Conservation (phyloP, 768 basidiomycete species). For the Mycena venus region DNA sequence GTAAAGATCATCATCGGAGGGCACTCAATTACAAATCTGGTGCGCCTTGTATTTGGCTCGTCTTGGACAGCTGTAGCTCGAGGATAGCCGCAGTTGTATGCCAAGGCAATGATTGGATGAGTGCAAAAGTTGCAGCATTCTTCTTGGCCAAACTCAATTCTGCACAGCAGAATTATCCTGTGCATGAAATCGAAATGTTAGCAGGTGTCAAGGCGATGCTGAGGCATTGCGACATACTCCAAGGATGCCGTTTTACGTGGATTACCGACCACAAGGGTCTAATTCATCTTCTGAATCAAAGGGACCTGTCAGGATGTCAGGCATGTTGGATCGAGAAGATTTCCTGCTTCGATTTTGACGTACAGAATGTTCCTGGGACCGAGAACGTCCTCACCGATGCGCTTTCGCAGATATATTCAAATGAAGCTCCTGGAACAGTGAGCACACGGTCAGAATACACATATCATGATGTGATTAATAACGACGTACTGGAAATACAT, state of each 20-base stretch:
- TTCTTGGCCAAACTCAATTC: background rate
- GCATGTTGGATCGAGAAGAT: no score
- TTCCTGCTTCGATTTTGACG: background rate
- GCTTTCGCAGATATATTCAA: background rate
- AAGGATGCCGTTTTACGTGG: background rate
- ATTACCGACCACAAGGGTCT: background rate
- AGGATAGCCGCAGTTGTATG: background rate
- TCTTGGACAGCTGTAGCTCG: no score
- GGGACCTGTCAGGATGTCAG: no score
- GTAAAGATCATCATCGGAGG: constrained; percentile 35
- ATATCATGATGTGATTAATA: background rate
- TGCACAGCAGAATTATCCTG: background rate
- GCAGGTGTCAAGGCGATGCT: no score
- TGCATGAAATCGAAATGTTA: background rate
- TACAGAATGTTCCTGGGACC: background rate
- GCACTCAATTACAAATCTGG: constrained; percentile 31
- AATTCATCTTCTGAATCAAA: no score
- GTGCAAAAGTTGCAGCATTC: background rate
- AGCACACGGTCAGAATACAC: no score
- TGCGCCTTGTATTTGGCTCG: no score
- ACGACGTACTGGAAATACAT: background rate
- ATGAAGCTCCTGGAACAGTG: no score
- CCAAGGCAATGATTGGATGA: background rate
- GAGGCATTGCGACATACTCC: background rate
- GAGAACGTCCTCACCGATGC: background rate